Percentiles rank a stretch among this genome's conserved stretches.
Evolutionary conservation across 2,329 filamentous ascomycete species (phyloP).

Genomic region (Magnaporthales sp.): DNA sequence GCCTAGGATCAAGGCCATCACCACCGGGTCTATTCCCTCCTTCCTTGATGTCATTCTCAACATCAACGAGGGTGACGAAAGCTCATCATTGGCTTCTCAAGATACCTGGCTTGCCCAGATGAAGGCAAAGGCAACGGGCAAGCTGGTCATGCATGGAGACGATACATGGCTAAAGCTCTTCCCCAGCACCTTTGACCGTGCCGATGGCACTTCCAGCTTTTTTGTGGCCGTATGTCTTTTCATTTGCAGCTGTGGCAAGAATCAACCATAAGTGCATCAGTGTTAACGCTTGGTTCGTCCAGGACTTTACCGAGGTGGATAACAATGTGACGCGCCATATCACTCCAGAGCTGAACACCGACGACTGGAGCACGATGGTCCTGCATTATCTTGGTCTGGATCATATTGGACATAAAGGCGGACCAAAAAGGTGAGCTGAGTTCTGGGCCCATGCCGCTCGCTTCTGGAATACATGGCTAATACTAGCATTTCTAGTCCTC

Average conservation of each 20-base stretch:
- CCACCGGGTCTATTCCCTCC: constrained; percentile 94
- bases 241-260: not conserved
- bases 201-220: constrained; percentile 93
- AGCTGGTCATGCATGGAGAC: constrained; percentile 90
- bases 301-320: constrained; percentile 98
- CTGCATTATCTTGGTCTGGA: constrained; percentile 94
- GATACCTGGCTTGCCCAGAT: constrained; percentile 97
- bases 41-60: constrained; percentile 97
- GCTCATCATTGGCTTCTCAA: constrained; percentile 77
- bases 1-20: constrained; percentile 95
- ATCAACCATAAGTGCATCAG: not conserved
- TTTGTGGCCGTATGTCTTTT: constrained; percentile 73
- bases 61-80: constrained; percentile 88
- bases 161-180: constrained; percentile 99
- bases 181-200: constrained; percentile 74
- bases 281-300: constrained; percentile 10
- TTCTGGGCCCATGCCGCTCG: not conserved
- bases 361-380: constrained; percentile 89
- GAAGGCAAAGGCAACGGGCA: constrained; percentile 61
- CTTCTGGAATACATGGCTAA: not conserved
- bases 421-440: constrained; percentile 61
- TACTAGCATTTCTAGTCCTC: constrained; percentile 43
- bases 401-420: constrained; percentile 95
- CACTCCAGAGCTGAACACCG: constrained; percentile 59
- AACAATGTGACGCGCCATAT: constrained; percentile 94